A percentile compares a stretch with the other conserved stretches of the same genome.
Evolutionary conservation across 306 rosid genomes (phyloP).

Genomic region (Castanea crenata): DNA sequence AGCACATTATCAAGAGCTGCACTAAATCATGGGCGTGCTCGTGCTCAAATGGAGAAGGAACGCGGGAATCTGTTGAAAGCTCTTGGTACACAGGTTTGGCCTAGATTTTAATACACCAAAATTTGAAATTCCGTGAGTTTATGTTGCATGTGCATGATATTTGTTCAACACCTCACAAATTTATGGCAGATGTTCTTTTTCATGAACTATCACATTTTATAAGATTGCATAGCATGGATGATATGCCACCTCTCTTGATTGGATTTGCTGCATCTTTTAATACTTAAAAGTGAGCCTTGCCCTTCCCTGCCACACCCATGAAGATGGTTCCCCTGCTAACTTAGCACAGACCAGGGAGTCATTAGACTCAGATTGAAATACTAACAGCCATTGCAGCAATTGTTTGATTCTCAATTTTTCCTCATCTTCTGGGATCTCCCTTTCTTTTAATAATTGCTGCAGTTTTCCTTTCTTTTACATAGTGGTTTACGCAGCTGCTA

Average conservation of each 20-base stretch:
- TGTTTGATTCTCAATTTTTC: not conserved
- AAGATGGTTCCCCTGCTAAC: conserved; percentile 14
- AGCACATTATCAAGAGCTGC: conserved; percentile 83
- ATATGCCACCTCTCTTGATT: conserved; percentile 12
- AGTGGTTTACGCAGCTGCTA: not conserved
- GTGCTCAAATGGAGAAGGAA: conserved; percentile 98
- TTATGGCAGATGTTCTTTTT: not conserved
- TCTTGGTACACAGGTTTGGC: conserved; percentile 88
- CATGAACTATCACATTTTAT: not conserved
- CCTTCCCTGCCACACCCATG: not conserved
- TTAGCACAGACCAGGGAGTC: not conserved
- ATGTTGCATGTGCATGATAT: not conserved
- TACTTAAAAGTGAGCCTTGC: not conserved
- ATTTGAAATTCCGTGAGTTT: not conserved
- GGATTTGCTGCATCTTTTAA: not conserved
- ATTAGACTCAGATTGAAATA: not conserved
- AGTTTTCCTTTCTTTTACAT: not conserved
- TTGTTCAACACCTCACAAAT: not conserved
- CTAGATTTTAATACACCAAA: not conserved
- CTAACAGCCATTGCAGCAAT: not conserved
- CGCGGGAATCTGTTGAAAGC: conserved; percentile 83
- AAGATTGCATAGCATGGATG: conserved; percentile 14
- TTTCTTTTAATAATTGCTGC: not conserved
- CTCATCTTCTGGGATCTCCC: not conserved
- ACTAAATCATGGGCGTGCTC: conserved; percentile 67